These are phyloP conservation scores for Pterula multifida DNA, from an alignment of 1,284 basidiomycete species.

Conservation along the genomic window DNA sequence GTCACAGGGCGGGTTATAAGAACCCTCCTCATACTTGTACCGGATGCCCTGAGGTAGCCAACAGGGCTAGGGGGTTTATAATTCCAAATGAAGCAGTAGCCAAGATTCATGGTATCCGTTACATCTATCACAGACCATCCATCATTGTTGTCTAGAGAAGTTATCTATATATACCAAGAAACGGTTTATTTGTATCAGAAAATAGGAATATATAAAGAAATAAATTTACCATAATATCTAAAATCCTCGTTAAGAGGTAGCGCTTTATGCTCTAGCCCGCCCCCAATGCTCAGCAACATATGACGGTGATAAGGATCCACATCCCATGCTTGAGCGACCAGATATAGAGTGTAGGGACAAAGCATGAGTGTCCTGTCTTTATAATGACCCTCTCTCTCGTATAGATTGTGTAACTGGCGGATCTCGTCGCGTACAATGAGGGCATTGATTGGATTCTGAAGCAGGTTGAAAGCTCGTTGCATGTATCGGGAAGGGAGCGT, in stretches of 20 bases:
- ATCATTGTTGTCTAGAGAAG: conserved; percentile 27
- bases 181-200: too few relatives aligned
- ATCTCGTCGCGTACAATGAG: conserved; percentile 24
- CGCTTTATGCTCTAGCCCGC: neutral
- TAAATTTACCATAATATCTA: conserved; percentile 16
- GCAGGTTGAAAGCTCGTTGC: conserved; percentile 20
- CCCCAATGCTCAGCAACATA: conserved; percentile 5
- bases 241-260: conserved; percentile 16
- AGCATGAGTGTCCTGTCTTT: conserved; percentile 14
- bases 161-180: too few relatives aligned
- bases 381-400: conserved; percentile 10
- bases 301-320: too few relatives aligned
- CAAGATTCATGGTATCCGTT: conserved; percentile 20
- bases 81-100: conserved; percentile 25
- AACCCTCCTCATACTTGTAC: too few relatives aligned
- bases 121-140: conserved; percentile 30
- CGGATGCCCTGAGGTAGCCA: too few relatives aligned
- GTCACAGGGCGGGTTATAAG: too few relatives aligned
- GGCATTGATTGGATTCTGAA: conserved; percentile 23
- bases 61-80: too few relatives aligned
- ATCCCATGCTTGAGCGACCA: conserved; percentile 12
- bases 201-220: too few relatives aligned
- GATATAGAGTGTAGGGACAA: conserved; percentile 18
- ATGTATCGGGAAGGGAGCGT: conserved; percentile 17
- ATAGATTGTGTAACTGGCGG: conserved; percentile 15